Evolutionary conservation across 148 eudicot species (phyloP), one percentile per base, ranked within the genome.

Genomic region (Rhododendron williamsianum): DNA sequence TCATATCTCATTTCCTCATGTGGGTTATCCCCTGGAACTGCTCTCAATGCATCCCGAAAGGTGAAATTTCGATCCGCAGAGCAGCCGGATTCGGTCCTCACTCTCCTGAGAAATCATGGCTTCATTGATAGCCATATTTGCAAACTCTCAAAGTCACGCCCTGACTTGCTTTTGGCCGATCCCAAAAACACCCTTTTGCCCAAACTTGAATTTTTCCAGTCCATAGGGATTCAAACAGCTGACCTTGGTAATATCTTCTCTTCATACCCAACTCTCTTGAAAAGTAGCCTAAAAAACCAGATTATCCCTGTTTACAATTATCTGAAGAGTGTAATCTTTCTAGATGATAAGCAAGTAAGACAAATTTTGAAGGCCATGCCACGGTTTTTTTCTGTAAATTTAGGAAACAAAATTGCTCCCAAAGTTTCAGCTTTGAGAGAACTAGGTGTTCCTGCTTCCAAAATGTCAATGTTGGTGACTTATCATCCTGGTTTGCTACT

Each of bases 201-300:
- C 49, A 87, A 84, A 85, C 58, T 87, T 13, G 77, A 84, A 48
- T 87, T 87, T 80, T 87, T 84, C 36, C 65, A 43, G 2, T 84
- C 84, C 6, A 71, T 87, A n/a, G 88, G 88, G 13, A 12, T 87
- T 33, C 80, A 86, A 13, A 38, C n/a, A 0, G 49, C 46, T 56
- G 73, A 78, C 41, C 74, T 87, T 18, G 76, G 76, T 3, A 65
- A 9, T 8, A 74, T 21, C 36, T 3, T 84, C 19, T 84, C 81
- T 15, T 49, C 56, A 4, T 72, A 78, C 54, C 83, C 86, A 16
- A 18, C 23, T 18, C 27, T 84, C 41, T 74, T 87, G 78, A 15
- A 25, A 16, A 3, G 84, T 19, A 87, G 89, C 82, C 76, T 81
- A 49, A 73, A 63, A 41, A 84, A 87, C 13, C 65, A 81, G 12